phyloP scores from a whole-genome alignment of 2,329 filamentous ascomycete genomes.

The Colletotrichum sojae region DNA sequence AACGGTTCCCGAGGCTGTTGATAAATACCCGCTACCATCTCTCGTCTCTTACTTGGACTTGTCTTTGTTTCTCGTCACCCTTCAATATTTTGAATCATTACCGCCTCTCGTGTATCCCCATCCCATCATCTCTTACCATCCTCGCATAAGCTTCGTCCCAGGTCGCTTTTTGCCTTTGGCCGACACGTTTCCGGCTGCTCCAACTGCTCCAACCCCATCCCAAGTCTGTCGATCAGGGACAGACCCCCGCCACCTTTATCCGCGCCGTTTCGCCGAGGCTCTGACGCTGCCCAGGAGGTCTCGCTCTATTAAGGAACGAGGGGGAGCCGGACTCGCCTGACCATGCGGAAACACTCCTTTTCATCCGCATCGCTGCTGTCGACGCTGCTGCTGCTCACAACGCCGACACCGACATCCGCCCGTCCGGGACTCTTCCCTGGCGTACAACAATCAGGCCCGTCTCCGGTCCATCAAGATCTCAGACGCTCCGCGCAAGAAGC shows the following conservation, averaged over 20 bases:
- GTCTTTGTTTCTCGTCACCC: neutral
- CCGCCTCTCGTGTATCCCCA: neutral
- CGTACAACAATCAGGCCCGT: neutral
- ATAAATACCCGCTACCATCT: constrained; percentile 29
- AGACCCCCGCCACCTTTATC: constrained; percentile 8
- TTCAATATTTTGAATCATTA: neutral
- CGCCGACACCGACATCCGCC: constrained; percentile 24
- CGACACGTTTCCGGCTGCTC: constrained; percentile 35
- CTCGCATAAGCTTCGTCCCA: constrained; percentile 28
- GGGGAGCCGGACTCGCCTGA: constrained; percentile 34
- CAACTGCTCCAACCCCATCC: constrained; percentile 11
- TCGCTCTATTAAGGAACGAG: constrained; percentile 23
- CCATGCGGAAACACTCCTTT: constrained; percentile 29
- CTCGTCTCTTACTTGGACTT: too few relatives aligned
- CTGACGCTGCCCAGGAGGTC: constrained; percentile 22
- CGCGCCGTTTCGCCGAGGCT: constrained; percentile 37
- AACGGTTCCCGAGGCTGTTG: constrained; percentile 4
- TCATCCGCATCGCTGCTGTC: constrained; percentile 31
- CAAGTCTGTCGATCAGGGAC: constrained; percentile 37
- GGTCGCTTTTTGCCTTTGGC: constrained; percentile 20
- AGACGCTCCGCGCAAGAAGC: constrained; percentile 26
- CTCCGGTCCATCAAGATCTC: constrained; percentile 23
- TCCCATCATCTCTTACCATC: neutral
- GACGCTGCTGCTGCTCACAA: constrained; percentile 31
- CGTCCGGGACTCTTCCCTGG: constrained; percentile 22